A percentile compares a stretch with the other conserved stretches of the same genome.
Conservation (phyloP, 2,329 filamentous ascomycete species). For the Neocucurbitaria cava region DNA sequence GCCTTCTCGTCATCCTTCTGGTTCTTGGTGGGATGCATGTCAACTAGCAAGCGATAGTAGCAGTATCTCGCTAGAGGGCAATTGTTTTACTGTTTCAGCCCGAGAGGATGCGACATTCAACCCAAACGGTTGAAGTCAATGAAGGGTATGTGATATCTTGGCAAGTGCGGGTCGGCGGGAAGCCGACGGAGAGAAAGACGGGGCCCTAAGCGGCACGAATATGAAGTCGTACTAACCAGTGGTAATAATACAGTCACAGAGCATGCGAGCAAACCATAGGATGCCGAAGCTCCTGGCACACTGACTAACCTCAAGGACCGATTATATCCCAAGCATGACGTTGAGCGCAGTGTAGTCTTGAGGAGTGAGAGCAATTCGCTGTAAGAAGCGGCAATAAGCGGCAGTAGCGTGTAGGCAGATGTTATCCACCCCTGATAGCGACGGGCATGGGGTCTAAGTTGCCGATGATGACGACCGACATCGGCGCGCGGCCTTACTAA, state of each 20-base stretch:
- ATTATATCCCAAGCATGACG: slow-evolving; percentile 1
- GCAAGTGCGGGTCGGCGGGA: neutral
- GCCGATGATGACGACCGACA: neutral
- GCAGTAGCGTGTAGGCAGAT: slow-evolving; percentile 4
- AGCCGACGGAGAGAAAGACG: neutral
- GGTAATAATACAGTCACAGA: neutral
- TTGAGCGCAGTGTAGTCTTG: neutral
- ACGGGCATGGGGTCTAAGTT: neutral
- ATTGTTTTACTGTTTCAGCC: too few species aligned
- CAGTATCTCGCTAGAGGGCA: too few species aligned
- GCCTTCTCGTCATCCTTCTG: neutral
- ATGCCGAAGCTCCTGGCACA: neutral
- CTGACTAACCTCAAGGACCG: neutral
- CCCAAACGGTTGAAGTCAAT: neutral
- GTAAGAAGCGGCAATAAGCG: slow-evolving; percentile 14
- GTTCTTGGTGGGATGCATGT: neutral
- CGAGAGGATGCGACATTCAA: too few species aligned
- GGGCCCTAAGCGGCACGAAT: neutral
- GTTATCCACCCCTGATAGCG: neutral
- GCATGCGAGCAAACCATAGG: neutral
- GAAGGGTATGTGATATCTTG: neutral
- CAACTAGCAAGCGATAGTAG: neutral
- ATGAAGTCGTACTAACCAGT: neutral
- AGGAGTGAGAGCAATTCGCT: slow-evolving; percentile 4
- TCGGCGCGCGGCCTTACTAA: neutral